A percentile compares a stretch with the other conserved stretches of the same genome.
These are phyloP conservation scores for Skeletonema tropicum DNA, from an alignment of 108 stramenopile genomes.

Conservation along the genomic window DNA sequence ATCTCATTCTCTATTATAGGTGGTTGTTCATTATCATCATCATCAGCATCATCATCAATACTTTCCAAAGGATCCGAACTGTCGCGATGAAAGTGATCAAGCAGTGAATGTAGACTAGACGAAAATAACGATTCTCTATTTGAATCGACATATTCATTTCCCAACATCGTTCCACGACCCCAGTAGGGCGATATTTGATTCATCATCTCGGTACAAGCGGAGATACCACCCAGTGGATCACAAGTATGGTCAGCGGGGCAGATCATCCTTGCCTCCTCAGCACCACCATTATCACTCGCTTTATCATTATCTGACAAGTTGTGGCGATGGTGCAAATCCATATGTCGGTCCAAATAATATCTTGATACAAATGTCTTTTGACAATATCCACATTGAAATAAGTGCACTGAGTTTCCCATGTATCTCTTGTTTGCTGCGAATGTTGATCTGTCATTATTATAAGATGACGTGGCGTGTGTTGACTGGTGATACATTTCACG, in stretches of 20 bases:
- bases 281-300: background rate
- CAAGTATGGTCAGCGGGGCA: conserved; percentile 9
- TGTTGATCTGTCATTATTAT: background rate
- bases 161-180: conserved; percentile 10
- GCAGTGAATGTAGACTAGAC: background rate
- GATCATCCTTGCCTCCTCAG: background rate
- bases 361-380: conserved; percentile 22
- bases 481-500: background rate
- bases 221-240: conserved; percentile 10
- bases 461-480: background rate
- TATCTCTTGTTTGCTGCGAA: background rate
- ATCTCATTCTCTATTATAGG: background rate
- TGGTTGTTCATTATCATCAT: background rate
- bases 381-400: conserved; percentile 23
- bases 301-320: background rate
- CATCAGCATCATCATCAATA: background rate
- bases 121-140: conserved; percentile 9
- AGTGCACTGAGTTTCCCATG: background rate
- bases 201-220: conserved; percentile 10
- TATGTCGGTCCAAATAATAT: conserved; percentile 12
- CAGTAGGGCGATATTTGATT: conserved; percentile 18
- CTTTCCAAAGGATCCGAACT: background rate
- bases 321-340: conserved; percentile 5
- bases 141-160: conserved; percentile 11
- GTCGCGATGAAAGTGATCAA: background rate